A percentile compares a stretch with the other conserved stretches of the same genome.
These are phyloP conservation scores for Talaromyces atroroseus DNA, from an alignment of 2,329 filamentous ascomycete genomes.

Conservation along the genomic window DNA sequence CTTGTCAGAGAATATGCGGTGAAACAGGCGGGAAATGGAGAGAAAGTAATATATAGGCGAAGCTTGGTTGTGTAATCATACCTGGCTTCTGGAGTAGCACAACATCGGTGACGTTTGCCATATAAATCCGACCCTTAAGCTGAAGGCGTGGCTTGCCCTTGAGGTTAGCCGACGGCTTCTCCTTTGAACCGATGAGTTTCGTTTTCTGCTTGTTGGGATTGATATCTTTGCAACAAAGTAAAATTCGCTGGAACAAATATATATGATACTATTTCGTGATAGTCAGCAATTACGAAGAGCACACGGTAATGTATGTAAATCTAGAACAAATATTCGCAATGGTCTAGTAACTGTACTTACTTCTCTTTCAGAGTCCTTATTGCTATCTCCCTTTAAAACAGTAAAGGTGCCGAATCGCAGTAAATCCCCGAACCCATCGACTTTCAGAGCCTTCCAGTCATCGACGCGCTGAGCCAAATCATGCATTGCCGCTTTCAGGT, in stretches of 20 bases:
- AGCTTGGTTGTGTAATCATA: constrained; percentile 39
- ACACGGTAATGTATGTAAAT: background rate
- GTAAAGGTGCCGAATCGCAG: constrained; percentile 86
- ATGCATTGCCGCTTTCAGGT: constrained; percentile 74
- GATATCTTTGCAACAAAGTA: constrained; percentile 94
- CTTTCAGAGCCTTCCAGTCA: constrained; percentile 91
- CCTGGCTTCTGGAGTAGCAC: constrained; percentile 80
- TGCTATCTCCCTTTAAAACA: constrained; percentile 69
- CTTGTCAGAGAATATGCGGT: background rate
- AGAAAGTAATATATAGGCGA: background rate
- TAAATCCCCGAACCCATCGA: constrained; percentile 86
- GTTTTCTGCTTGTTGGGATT: constrained; percentile 75
- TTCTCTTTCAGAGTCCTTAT: constrained; percentile 87
- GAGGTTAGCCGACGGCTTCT: constrained; percentile 64
- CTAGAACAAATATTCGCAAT: background rate
- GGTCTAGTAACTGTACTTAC: constrained; percentile 44
- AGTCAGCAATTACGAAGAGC: constrained; percentile 13
- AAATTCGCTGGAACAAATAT: constrained; percentile 90
- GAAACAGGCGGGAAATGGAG: background rate
- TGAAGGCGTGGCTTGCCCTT: constrained; percentile 74
- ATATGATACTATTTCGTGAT: constrained; percentile 71
- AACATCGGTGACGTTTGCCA: constrained; percentile 98
- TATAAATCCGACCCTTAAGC: constrained; percentile 95
- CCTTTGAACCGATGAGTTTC: constrained; percentile 57
- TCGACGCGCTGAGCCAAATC: constrained; percentile 81